Percentiles rank a stretch among this genome's conserved stretches.
phyloP scores from a whole-genome alignment of 805 yeast species.

The Teunomyces barrocoloradensis region DNA sequence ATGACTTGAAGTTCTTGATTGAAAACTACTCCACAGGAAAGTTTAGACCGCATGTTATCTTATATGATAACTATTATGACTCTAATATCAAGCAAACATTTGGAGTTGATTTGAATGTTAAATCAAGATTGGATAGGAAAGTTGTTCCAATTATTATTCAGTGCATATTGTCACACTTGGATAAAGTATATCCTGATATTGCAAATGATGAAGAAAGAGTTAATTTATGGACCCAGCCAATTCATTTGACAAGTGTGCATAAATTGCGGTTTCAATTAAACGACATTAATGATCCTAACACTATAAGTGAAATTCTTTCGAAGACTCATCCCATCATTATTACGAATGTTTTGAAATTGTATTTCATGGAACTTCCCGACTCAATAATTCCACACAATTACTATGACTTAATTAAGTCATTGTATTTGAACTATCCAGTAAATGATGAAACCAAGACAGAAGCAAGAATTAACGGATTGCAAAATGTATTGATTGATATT shows the following conservation, averaged over 20 bases:
- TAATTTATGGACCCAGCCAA: slow-evolving; percentile 66
- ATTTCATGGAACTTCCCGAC: slow-evolving; percentile 76
- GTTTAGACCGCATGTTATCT: slow-evolving; percentile 66
- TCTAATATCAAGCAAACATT: slow-evolving; percentile 67
- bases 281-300: slow-evolving; percentile 24
- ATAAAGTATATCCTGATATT: slow-evolving; percentile 65
- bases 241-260: slow-evolving; percentile 60
- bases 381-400: slow-evolving; percentile 63
- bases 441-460: slow-evolving; percentile 45
- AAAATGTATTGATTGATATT: slow-evolving; percentile 62
- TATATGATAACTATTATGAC: slow-evolving; percentile 79
- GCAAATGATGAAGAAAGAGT: slow-evolving; percentile 66
- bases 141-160: slow-evolving; percentile 70
- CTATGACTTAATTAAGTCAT: slow-evolving; percentile 65
- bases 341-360: slow-evolving; percentile 68
- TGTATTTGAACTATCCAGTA: slow-evolving; percentile 48
- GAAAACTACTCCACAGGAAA: slow-evolving; percentile 71
- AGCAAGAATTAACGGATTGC: slow-evolving; percentile 58
- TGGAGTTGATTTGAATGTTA: slow-evolving; percentile 73
- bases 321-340: slow-evolving; percentile 54
- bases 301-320: slow-evolving; percentile 33
- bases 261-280: slow-evolving; percentile 55
- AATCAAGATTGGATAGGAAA: slow-evolving; percentile 68
- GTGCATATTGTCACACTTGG: slow-evolving; percentile 63
- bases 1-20: slow-evolving; percentile 64